phyloP scores from a whole-genome alignment of 2,329 filamentous ascomycete species.

The Helotiales sp. region DNA sequence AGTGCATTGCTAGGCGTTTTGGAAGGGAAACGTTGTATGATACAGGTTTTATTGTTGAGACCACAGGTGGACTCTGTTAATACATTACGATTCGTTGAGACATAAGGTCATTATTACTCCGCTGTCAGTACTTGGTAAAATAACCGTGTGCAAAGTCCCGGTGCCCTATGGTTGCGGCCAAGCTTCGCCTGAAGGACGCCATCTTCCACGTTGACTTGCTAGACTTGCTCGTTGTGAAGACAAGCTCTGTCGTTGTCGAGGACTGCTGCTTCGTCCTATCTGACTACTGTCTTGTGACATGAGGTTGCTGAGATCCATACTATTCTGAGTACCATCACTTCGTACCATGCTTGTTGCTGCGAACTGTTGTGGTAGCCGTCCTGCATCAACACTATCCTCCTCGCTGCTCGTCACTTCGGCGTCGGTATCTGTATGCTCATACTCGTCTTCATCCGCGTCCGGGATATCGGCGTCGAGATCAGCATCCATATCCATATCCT shows the following conservation, averaged over 20 bases:
- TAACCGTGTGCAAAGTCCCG: not conserved
- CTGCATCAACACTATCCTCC: slow-evolving; percentile 41
- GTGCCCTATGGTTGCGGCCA: not conserved
- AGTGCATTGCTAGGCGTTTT: slow-evolving; percentile 7
- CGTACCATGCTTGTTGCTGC: slow-evolving; percentile 33
- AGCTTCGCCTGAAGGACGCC: not conserved
- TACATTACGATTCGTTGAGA: slow-evolving; percentile 1
- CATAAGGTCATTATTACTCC: not conserved
- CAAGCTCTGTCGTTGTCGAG: slow-evolving; percentile 14
- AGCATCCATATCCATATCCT: slow-evolving; percentile 60
- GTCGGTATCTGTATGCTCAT: slow-evolving; percentile 79
- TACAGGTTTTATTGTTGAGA: slow-evolving; percentile 10
- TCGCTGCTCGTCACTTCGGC: slow-evolving; percentile 57
- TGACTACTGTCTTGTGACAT: slow-evolving; percentile 30
- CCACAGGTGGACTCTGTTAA: slow-evolving; percentile 11
- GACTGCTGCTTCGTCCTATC: slow-evolving; percentile 29
- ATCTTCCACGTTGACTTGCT: slow-evolving; percentile 1
- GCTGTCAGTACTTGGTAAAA: not conserved
- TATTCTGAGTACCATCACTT: slow-evolving; percentile 37
- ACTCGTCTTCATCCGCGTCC: slow-evolving; percentile 60
- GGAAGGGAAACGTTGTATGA: not conserved
- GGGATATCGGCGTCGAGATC: slow-evolving; percentile 72
- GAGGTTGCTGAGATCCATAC: slow-evolving; percentile 32
- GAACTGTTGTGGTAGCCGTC: slow-evolving; percentile 25
- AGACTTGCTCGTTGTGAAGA: not conserved